Percentiles rank a stretch among this genome's conserved stretches.
These are phyloP conservation scores for Saksenaea oblongispora DNA, from an alignment of 371 early-diverging fungal species.

Conservation along the genomic window DNA sequence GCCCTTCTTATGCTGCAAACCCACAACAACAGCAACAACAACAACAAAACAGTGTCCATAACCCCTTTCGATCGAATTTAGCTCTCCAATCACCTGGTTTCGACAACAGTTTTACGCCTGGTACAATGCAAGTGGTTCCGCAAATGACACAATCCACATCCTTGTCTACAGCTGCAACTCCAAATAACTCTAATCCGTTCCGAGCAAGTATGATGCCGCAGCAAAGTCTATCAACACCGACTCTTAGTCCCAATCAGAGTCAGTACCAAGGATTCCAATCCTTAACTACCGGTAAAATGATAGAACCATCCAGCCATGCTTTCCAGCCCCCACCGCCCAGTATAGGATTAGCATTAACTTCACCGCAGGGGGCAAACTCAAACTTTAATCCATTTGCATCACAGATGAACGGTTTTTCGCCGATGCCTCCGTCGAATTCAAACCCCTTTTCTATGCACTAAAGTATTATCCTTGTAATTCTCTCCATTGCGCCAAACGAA, in stretches of 20 bases:
- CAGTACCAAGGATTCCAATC: neutral
- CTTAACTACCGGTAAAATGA: neutral
- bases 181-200: conserved; percentile 21
- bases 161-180: neutral
- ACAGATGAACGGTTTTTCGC: neutral
- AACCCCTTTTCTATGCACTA: neutral
- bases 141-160: conserved; percentile 10
- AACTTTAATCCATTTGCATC: conserved; percentile 5
- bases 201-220: conserved; percentile 20
- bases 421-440: neutral
- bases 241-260: neutral
- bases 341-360: neutral
- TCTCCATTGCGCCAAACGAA: neutral
- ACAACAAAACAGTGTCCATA: neutral
- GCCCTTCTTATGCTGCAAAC: conserved; percentile 12
- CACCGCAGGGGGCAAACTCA: neutral
- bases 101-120: neutral
- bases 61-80: conserved; percentile 10
- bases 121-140: conserved; percentile 2
- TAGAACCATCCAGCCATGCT: neutral
- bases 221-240: conserved; percentile 10
- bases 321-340: neutral
- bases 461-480: neutral
- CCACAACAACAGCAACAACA: neutral
- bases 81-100: neutral